A percentile compares a stretch with the other conserved stretches of the same genome.
phyloP scores from a whole-genome alignment of 257 asterid genomes.

The Cruciata laevipes region DNA sequence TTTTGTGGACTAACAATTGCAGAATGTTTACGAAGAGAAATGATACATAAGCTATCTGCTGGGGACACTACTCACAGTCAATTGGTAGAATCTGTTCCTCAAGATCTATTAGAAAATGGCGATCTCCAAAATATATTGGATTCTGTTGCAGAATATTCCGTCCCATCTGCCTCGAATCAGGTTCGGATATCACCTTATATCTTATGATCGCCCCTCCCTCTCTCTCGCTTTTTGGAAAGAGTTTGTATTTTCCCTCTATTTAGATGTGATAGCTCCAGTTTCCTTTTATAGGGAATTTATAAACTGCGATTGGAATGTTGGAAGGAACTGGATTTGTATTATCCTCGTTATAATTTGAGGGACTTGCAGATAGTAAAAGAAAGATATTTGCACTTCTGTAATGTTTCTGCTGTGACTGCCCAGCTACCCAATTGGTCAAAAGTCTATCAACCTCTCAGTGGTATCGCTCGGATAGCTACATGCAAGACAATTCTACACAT shows the following conservation, averaged over 20 bases:
- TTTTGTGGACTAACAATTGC: slow-evolving; percentile 74
- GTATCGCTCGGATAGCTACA: slow-evolving; percentile 80
- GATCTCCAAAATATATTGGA: slow-evolving; percentile 69
- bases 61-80: slow-evolving; percentile 94
- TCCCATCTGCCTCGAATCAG: slow-evolving; percentile 92
- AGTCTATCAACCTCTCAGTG: slow-evolving; percentile 69
- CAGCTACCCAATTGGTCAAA: slow-evolving; percentile 88
- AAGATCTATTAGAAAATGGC: slow-evolving; percentile 68
- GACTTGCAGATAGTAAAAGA: slow-evolving; percentile 91
- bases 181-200: slow-evolving; percentile 47
- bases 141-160: too few relatives aligned
- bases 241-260: neutral
- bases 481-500: slow-evolving; percentile 67
- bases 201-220: neutral
- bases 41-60: slow-evolving; percentile 67
- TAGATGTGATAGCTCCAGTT: slow-evolving; percentile 6
- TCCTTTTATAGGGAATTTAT: slow-evolving; percentile 62
- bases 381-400: slow-evolving; percentile 74
- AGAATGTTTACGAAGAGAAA: slow-evolving; percentile 74
- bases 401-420: slow-evolving; percentile 59
- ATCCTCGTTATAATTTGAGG: slow-evolving; percentile 86
- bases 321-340: slow-evolving; percentile 93
- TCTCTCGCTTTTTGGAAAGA: too few relatives aligned
- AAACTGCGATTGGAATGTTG: slow-evolving; percentile 57
- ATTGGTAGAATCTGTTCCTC: slow-evolving; percentile 77